Evolutionary conservation across 1,284 basidiomycete genomes (phyloP), one percentile per base, ranked within the genome.

Genomic region (Sutorius eximius): DNA sequence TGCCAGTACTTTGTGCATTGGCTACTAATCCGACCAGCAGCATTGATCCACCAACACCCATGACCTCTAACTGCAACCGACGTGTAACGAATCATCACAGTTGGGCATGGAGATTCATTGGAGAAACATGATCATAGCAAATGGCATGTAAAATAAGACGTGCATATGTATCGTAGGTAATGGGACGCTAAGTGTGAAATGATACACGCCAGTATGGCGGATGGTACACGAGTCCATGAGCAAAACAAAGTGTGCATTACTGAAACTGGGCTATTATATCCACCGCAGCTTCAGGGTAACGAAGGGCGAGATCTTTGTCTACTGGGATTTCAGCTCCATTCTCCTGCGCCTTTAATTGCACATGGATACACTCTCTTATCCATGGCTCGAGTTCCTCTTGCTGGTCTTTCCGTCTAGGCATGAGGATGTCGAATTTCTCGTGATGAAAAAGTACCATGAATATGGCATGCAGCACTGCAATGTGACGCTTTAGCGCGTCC

Each of bases 401-500:
- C 2, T 5, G 5, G 11, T 20, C 12, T 41, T 33, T 24, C n/a
- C 15, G 24, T 5, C 36, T 24, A 10, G 53, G 52, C 18, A 18
- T 9, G 15, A 59, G 53, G 15, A 57, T 24, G 2, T 34, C 18
- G 27, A 43, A 44, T 0, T 16, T 3, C 3, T 18, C 7, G 12
- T 56, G 22, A 5, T 4, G 12, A 1, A 55, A 15, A 15, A 45
- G 37, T 2, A 13, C 1, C 3, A 12, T 12, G 8, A 56, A 49
- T 1, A 37, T 5, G 2, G 2, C 3, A 32, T 60, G 56, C 11
- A 18, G 37, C 11, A 11, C 2, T 2, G 1, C 1, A 13, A 58
- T 18, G 7, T 58, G 59, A 18, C 59, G 27, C 27, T 61, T 61
- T 10, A 58, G n/a, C 1, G 43, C 10, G 12, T 58, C 59, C 22